Percentiles rank a stretch among this genome's conserved stretches.
Conservation (phyloP, 148 eudicot genomes). For the Rheum nobile region DNA sequence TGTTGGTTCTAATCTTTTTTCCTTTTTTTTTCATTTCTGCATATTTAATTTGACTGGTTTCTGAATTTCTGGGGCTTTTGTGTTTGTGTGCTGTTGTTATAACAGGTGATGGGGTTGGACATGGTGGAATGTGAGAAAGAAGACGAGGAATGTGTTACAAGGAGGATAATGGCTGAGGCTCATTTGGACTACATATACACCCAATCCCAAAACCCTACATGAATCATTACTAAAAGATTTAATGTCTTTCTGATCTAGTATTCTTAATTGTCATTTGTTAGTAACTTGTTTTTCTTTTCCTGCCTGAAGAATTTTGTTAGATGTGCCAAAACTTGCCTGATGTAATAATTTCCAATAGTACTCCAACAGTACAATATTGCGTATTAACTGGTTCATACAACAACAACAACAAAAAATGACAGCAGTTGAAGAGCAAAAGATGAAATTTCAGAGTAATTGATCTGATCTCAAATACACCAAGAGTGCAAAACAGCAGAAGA, state of each 20-base stretch:
- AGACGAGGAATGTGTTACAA: not conserved
- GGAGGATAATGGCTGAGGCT: conserved; percentile 6
- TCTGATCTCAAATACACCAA: not conserved
- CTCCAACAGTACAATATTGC: not conserved
- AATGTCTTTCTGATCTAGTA: too few relatives aligned
- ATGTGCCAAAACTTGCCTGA: not conserved
- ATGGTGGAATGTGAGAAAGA: conserved; percentile 6
- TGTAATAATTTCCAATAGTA: not conserved
- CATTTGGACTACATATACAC: conserved; percentile 15
- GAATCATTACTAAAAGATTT: not conserved
- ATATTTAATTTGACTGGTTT: not conserved
- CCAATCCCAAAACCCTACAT: not conserved
- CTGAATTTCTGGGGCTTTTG: not conserved
- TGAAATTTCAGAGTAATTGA: too few relatives aligned
- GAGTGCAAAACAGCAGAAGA: not conserved
- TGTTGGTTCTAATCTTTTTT: not conserved
- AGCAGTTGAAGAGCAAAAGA: too few relatives aligned
- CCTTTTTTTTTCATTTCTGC: not conserved
- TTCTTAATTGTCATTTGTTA: not conserved
- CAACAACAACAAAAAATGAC: too few relatives aligned
- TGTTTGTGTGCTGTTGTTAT: not conserved
- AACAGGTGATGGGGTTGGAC: conserved; percentile 14
- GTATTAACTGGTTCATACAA: not conserved
- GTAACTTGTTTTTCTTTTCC: not conserved
- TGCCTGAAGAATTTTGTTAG: not conserved